Conservation (phyloP, 768 basidiomycete genomes). For the Pilatotrama ljubarskyi region DNA sequence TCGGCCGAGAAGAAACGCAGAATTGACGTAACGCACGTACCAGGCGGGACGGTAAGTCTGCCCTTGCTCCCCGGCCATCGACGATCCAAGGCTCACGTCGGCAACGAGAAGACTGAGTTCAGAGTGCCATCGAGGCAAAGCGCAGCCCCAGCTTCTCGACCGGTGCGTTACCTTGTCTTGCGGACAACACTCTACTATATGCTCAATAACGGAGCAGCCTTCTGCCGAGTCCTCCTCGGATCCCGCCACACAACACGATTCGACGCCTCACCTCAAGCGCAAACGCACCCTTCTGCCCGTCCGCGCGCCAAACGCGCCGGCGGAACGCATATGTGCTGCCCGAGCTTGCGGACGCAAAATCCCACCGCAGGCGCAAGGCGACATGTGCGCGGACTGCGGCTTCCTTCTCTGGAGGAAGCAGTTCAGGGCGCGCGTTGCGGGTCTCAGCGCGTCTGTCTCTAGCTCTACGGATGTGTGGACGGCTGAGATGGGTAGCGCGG, state of each 20-base stretch:
- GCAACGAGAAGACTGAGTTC: background rate
- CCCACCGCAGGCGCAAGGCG: background rate
- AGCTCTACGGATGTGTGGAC: background rate
- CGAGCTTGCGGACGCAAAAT: background rate
- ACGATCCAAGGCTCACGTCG: background rate
- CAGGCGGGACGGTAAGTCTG: background rate
- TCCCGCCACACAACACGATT: background rate
- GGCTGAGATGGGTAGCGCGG: background rate
- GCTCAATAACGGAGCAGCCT: background rate
- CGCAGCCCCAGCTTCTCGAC: background rate
- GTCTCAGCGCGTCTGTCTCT: background rate
- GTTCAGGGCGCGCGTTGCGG: slow-evolving; percentile 16
- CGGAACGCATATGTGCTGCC: background rate
- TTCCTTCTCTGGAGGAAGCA: slow-evolving; percentile 14
- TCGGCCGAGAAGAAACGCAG: background rate
- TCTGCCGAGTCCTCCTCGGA: background rate
- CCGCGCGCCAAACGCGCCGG: background rate
- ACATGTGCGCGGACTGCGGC: slow-evolving; percentile 9
- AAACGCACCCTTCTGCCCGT: too few relatives aligned
- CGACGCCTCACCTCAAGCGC: background rate
- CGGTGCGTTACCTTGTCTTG: background rate
- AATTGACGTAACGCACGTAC: background rate
- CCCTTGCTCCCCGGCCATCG: background rate
- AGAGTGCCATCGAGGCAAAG: background rate
- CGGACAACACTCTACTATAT: background rate